Conservation (phyloP, 805 yeast genomes). For the Candida arabinofermentans region DNA sequence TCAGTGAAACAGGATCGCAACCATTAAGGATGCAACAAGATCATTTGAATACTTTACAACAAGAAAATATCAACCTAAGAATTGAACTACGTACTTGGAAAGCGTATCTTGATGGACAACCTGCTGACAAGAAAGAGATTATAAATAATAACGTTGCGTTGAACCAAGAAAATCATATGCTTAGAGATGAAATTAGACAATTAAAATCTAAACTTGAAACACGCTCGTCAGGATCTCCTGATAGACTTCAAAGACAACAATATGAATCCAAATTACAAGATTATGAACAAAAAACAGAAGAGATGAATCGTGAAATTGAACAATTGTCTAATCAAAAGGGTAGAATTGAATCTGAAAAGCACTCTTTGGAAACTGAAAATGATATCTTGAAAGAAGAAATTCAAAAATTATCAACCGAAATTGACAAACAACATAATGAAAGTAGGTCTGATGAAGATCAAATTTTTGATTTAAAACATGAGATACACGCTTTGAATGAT, state of each 20-base stretch:
- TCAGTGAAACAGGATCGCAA: constrained; percentile 18
- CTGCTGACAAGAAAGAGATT: constrained; percentile 36
- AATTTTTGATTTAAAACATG: constrained; percentile 11
- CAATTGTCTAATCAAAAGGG: neutral
- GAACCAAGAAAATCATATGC: constrained; percentile 25
- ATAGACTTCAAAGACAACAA: constrained; percentile 6
- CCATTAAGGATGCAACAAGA: constrained; percentile 26
- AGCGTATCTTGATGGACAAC: constrained; percentile 37
- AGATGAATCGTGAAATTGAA: constrained; percentile 7
- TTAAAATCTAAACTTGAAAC: neutral
- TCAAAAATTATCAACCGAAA: constrained; percentile 1
- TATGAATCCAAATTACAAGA: constrained; percentile 8
- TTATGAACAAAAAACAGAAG: constrained; percentile 5
- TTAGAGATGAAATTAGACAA: neutral
- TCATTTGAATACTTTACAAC: constrained; percentile 27
- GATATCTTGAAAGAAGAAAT: constrained; percentile 2
- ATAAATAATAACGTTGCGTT: constrained; percentile 34
- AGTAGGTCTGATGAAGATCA: constrained; percentile 6
- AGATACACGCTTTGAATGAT: constrained; percentile 6
- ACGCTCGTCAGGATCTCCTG: neutral
- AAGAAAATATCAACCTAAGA: constrained; percentile 41
- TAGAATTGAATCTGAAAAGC: neutral
- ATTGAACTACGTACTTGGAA: constrained; percentile 39
- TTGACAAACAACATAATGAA: constrained; percentile 6
- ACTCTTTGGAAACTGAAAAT: neutral